A percentile compares a stretch with the other conserved stretches of the same genome.
These are phyloP conservation scores for Ilyonectria robusta DNA, from an alignment of 2,329 filamentous ascomycete species.

Conservation along the genomic window DNA sequence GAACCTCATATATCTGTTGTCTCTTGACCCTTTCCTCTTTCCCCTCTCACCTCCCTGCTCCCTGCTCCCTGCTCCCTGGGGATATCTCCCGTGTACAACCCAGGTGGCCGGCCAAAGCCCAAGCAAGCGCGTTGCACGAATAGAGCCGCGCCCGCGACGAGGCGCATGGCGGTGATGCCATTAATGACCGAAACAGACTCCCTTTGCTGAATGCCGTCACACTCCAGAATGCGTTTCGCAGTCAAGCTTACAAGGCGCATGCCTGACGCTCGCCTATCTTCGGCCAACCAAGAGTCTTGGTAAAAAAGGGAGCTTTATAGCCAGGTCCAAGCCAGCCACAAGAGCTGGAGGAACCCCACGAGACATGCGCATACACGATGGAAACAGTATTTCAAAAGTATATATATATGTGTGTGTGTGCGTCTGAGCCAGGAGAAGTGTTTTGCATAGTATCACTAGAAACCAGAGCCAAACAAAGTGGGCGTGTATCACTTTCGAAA, in stretches of 20 bases:
- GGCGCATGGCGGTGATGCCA: slow-evolving; percentile 31
- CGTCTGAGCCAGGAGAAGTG: neutral
- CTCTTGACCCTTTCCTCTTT: neutral
- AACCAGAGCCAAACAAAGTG: neutral
- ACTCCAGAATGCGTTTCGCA: slow-evolving; percentile 29
- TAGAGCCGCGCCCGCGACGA: slow-evolving; percentile 36
- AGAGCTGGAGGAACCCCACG: neutral
- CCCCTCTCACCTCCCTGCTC: neutral
- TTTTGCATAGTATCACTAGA: neutral
- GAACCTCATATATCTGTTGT: neutral
- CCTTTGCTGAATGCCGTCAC: slow-evolving; percentile 34
- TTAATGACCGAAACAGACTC: neutral
- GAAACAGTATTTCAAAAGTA: neutral
- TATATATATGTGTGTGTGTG: neutral
- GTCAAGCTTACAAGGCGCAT: slow-evolving; percentile 28
- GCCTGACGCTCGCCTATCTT: slow-evolving; percentile 36
- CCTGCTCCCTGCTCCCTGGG: neutral
- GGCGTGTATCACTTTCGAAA: neutral
- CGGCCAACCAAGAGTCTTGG: slow-evolving; percentile 35
- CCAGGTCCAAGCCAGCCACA: neutral
- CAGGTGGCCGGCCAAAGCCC: neutral
- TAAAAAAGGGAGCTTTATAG: neutral
- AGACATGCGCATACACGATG: neutral
- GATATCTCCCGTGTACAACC: neutral
- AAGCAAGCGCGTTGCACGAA: slow-evolving; percentile 32